Conservation (phyloP, 2,329 filamentous ascomycete genomes). For the Xenoacremonium recifei region DNA sequence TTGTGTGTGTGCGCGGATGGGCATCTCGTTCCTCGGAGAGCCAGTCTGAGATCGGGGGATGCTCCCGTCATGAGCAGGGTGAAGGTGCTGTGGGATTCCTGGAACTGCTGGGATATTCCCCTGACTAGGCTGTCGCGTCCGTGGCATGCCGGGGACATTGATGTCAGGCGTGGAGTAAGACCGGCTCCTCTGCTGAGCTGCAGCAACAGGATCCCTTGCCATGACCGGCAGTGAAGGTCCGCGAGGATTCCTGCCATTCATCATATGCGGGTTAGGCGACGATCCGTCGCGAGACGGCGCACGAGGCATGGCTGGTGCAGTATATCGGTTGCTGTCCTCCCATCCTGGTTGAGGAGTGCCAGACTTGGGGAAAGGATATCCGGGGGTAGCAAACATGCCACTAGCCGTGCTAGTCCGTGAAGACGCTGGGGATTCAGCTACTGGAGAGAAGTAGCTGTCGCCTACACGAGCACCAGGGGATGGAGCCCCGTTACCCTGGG, state of each 20-base stretch:
- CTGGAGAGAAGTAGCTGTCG: conserved; percentile 95
- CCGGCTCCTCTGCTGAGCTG: conserved; percentile 71
- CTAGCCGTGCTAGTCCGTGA: conserved; percentile 74
- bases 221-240: conserved; percentile 79
- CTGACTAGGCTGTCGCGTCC: conserved; percentile 54
- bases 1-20: conserved; percentile 67
- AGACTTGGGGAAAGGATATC: conserved; percentile 69
- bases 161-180: conserved; percentile 97
- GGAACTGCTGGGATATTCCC: conserved; percentile 67
- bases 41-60: conserved; percentile 79
- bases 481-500: conserved; percentile 41
- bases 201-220: conserved; percentile 54
- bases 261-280: conserved; percentile 62
- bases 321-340: conserved; percentile 80
- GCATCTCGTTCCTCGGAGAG: conserved; percentile 70
- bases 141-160: conserved; percentile 63
- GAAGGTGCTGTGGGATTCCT: conserved; percentile 70
- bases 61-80: conserved; percentile 57
- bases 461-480: conserved; percentile 62
- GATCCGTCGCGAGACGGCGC: conserved; percentile 76
- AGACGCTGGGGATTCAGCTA: conserved; percentile 74
- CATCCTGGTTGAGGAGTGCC: conserved; percentile 66
- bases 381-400: conserved; percentile 61
- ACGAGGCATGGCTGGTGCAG: conserved; percentile 81
- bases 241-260: conserved; percentile 64